These are phyloP conservation scores for Astrothelium subdiscretum DNA, from an alignment of 495 filamentous ascomycete species.

Conservation along the genomic window DNA sequence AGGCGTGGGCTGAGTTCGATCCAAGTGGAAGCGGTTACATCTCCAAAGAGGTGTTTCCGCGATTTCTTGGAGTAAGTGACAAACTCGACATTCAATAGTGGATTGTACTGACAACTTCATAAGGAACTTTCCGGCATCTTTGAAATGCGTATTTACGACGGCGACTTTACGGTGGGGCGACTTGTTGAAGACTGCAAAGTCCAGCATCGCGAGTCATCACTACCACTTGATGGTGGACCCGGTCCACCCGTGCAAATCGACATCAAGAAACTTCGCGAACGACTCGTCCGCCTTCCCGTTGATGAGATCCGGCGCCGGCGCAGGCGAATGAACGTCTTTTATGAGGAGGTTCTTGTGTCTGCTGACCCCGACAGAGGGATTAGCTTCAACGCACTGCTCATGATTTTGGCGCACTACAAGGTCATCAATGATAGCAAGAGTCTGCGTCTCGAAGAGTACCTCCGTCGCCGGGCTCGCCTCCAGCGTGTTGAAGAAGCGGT, in stretches of 20 bases:
- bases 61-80: constrained; percentile 61
- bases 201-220: constrained; percentile 28
- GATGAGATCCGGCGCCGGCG: constrained; percentile 59
- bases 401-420: constrained; percentile 97
- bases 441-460: constrained; percentile 84
- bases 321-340: constrained; percentile 77
- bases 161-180: constrained; percentile 68
- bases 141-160: constrained; percentile 93
- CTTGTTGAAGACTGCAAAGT: constrained; percentile 74
- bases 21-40: constrained; percentile 86
- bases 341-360: constrained; percentile 90
- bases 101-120: neutral
- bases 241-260: constrained; percentile 41
- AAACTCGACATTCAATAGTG: neutral
- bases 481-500: constrained; percentile 96
- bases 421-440: constrained; percentile 98
- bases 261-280: constrained; percentile 58
- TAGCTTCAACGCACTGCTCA: constrained; percentile 83
- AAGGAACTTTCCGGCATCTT: constrained; percentile 85
- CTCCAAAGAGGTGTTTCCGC: constrained; percentile 80
- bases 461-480: constrained; percentile 77
- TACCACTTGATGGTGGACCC: constrained; percentile 48
- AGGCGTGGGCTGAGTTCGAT: constrained; percentile 93
- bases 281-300: constrained; percentile 66
- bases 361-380: constrained; percentile 80